A percentile compares a stretch with the other conserved stretches of the same genome.
Conservation (phyloP, 164 flowering plant species). For the Chimonanthus salicifolius region DNA sequence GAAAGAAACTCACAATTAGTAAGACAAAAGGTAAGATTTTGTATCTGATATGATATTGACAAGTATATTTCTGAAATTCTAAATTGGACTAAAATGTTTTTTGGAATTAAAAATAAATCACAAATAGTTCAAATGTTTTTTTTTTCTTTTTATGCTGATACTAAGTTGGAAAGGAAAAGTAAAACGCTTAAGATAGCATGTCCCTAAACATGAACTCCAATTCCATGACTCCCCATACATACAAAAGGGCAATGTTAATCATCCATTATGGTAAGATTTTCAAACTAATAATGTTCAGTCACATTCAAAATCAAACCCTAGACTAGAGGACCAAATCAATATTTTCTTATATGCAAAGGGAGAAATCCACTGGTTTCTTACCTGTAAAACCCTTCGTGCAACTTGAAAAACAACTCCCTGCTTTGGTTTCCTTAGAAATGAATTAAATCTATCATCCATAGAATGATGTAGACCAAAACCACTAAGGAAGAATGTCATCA, state of each 20-base stretch:
- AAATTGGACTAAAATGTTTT: too few species aligned
- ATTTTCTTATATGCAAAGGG: neutral
- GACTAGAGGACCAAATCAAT: too few species aligned
- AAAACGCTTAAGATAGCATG: neutral
- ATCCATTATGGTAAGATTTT: neutral
- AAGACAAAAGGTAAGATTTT: too few species aligned
- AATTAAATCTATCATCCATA: slow-evolving; percentile 4
- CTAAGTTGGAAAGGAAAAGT: too few species aligned
- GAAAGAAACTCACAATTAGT: neutral
- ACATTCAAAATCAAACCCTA: neutral
- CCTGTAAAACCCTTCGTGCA: slow-evolving; percentile 60
- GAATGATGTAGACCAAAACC: slow-evolving; percentile 17
- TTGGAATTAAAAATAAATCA: too few species aligned
- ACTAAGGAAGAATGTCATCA: slow-evolving; percentile 30
- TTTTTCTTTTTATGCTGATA: too few species aligned
- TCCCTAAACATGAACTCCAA: neutral
- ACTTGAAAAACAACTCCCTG: slow-evolving; percentile 32
- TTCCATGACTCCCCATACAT: neutral
- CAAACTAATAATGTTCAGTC: neutral
- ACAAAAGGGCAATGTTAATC: neutral
- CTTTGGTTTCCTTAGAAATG: slow-evolving; percentile 9
- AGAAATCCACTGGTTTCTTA: slow-evolving; percentile 7
- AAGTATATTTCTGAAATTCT: too few species aligned
- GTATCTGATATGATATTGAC: too few species aligned
- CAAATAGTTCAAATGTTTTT: too few species aligned